Evolutionary conservation across 768 basidiomycete genomes (phyloP).

Genomic region (Termitomyces titanicus): DNA sequence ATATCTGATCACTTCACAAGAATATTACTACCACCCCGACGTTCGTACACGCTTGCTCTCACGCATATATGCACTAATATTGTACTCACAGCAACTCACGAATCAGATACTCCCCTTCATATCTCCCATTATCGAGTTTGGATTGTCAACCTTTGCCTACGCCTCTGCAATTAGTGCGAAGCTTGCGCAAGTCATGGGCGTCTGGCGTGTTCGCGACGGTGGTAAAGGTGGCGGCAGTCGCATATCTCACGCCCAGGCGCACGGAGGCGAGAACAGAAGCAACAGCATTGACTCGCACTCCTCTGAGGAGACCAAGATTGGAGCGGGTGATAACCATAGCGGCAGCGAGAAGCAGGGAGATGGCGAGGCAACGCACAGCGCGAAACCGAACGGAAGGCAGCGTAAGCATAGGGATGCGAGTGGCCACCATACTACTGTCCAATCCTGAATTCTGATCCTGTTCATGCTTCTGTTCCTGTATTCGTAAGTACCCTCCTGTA

Average conservation of each 20-base stretch:
- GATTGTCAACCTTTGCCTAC: slow-evolving; percentile 14
- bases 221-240: neutral
- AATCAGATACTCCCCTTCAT: slow-evolving; percentile 20
- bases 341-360: neutral
- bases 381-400: neutral
- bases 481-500: neutral
- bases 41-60: slow-evolving; percentile 12
- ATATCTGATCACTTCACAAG: slow-evolving; percentile 50
- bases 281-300: neutral
- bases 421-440: neutral
- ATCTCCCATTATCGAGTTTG: slow-evolving; percentile 14
- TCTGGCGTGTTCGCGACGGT: slow-evolving; percentile 19
- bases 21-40: slow-evolving; percentile 38
- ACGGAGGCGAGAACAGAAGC: neutral
- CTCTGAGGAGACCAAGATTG: neutral
- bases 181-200: slow-evolving; percentile 24
- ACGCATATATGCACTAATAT: slow-evolving; percentile 4
- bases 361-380: neutral
- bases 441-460: neutral
- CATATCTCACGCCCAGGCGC: neutral
- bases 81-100: slow-evolving; percentile 18
- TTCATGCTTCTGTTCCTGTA: neutral
- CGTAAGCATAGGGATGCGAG: neutral
- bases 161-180: slow-evolving; percentile 21
- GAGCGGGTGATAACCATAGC: neutral